phyloP scores from a whole-genome alignment of 148 eudicot genomes.

The Fallopia convolvulus region DNA sequence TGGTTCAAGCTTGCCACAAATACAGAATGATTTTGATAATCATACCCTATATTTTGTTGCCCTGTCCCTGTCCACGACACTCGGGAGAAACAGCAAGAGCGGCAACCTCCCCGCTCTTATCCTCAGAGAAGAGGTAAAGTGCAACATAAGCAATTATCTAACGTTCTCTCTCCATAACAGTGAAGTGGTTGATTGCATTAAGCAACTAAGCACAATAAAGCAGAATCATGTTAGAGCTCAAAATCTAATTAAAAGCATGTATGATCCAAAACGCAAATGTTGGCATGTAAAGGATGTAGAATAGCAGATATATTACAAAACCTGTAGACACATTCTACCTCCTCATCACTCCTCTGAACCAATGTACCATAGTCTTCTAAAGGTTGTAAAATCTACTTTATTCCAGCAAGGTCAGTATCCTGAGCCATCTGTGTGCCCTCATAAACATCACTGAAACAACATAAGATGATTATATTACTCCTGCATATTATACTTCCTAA shows the following conservation, averaged over 20 bases:
- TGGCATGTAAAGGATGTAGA: neutral
- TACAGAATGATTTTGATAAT: neutral
- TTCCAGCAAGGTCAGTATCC: constrained; percentile 54
- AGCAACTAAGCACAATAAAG: constrained; percentile 45
- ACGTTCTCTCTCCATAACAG: constrained; percentile 94
- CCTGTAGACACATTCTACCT: constrained; percentile 29
- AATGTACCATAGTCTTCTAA: constrained; percentile 83
- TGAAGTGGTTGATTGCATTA: constrained; percentile 48
- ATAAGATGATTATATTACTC: neutral
- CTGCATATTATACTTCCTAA: neutral
- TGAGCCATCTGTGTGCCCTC: constrained; percentile 92
- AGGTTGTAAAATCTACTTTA: constrained; percentile 64
- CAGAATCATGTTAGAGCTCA: neutral
- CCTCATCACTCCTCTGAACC: constrained; percentile 74
- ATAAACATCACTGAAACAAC: constrained; percentile 67
- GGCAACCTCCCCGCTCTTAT: constrained; percentile 91
- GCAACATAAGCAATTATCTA: constrained; percentile 94
- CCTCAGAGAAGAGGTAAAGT: constrained; percentile 66
- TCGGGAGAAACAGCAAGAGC: constrained; percentile 95
- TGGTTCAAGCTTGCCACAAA: neutral
- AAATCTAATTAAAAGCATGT: neutral
- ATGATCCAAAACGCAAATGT: neutral
- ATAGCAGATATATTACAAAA: neutral
- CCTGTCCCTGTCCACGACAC: constrained; percentile 96
- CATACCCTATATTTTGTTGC: constrained; percentile 87